Conservation (phyloP, 2,329 filamentous ascomycete genomes). For the Conoideocrella luteorostrata region DNA sequence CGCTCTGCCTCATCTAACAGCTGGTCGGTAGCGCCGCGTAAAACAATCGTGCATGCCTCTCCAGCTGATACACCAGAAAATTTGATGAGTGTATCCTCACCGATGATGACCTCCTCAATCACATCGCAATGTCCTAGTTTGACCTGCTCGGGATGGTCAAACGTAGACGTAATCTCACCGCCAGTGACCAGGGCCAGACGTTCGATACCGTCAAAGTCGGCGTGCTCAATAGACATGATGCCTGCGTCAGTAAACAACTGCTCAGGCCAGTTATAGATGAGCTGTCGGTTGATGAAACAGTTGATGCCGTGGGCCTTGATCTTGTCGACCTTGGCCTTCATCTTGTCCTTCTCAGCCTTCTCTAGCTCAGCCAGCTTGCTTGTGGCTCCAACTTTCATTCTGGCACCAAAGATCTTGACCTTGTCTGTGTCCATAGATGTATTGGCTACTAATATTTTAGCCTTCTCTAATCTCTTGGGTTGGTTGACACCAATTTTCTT, state of each 20-base stretch:
- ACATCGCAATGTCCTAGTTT: conserved; percentile 92
- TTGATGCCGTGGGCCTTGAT: conserved; percentile 99
- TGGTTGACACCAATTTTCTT: conserved; percentile 99
- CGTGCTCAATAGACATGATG: conserved; percentile 97
- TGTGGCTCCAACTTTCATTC: conserved; percentile 93
- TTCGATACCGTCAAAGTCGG: conserved; percentile 97
- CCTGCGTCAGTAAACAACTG: conserved; percentile 97
- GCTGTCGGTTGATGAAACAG: conserved; percentile 98
- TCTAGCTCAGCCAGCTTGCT: conserved; percentile 97
- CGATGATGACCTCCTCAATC: conserved; percentile 97
- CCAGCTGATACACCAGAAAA: conserved; percentile 95
- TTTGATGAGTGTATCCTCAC: conserved; percentile 93
- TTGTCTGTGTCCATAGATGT: conserved; percentile 99
- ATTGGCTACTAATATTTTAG: conserved; percentile 96
- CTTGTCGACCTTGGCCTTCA: conserved; percentile 98
- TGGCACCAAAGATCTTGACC: conserved; percentile 97
- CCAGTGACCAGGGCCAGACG: conserved; percentile 90
- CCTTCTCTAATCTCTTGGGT: conserved; percentile 93
- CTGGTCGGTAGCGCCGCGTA: conserved; percentile 94
- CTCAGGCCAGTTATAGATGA: conserved; percentile 99
- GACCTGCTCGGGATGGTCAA: conserved; percentile 95
- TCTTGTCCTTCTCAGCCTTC: conserved; percentile 97
- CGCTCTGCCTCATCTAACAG: conserved; percentile 95
- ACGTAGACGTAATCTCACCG: conserved; percentile 94
- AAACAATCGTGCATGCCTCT: conserved; percentile 91